Conservation (phyloP, 2,329 filamentous ascomycete genomes). For the Onygenales sp. region DNA sequence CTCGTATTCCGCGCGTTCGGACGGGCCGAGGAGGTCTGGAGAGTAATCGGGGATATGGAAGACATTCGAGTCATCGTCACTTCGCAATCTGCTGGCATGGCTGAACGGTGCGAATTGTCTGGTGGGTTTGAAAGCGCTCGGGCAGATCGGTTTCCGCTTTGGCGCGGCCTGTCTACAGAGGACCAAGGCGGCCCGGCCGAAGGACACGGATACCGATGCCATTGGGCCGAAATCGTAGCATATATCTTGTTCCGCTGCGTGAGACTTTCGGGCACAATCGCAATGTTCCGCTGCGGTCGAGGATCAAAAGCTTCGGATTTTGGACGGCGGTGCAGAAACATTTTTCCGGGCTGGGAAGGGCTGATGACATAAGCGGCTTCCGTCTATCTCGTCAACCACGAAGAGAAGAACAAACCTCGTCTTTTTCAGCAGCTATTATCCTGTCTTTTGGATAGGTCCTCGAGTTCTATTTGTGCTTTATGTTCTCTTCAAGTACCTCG, state of each 20-base stretch:
- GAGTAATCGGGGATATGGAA: constrained; percentile 1
- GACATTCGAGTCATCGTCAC: neutral
- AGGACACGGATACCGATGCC: constrained; percentile 29
- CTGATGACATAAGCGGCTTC: neutral
- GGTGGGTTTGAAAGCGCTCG: neutral
- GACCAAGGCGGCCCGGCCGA: constrained; percentile 26
- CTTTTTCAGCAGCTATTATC: too few species aligned
- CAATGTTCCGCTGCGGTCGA: neutral
- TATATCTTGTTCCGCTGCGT: neutral
- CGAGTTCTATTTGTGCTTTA: neutral
- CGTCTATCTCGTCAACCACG: neutral
- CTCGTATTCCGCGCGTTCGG: constrained; percentile 1
- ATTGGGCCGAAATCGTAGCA: constrained; percentile 21
- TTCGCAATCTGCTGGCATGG: neutral
- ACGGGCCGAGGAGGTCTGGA: neutral
- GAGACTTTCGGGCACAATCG: neutral
- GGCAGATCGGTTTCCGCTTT: constrained; percentile 7
- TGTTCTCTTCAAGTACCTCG: neutral
- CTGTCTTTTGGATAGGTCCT: neutral
- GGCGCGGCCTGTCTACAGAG: constrained; percentile 22
- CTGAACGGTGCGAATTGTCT: neutral
- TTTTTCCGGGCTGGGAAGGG: neutral
- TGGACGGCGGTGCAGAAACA: neutral
- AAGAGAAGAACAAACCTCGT: too few species aligned
- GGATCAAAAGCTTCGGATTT: neutral